Evolutionary conservation across 2,329 filamentous ascomycete genomes (phyloP), one percentile per base, ranked within the genome.

Genomic region (Biscogniauxia marginata): DNA sequence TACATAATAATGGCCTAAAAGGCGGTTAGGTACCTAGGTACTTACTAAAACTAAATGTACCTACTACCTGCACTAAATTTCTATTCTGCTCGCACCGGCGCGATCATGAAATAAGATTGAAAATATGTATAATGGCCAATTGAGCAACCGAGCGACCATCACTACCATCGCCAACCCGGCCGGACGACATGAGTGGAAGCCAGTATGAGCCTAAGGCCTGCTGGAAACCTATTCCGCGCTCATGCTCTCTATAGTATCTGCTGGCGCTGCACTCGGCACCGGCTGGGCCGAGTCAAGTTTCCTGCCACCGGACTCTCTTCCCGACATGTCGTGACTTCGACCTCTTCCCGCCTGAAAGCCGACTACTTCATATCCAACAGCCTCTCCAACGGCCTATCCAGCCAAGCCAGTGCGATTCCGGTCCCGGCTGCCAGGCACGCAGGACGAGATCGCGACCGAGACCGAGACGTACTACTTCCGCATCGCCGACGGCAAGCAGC

Each of bases 191-290:
- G 65, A 63, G 61, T 62, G 56, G 54, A 58, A 54, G 62, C 61
- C 68, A 71, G 60, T 65, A 71, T 71, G 70, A 69, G 64, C 67
- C 61, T 67, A 62, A 64, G 66, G 63, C 64, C 67, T 57, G 54
- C 66, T 59, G 64, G 61, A 61, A 66, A 63, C 56, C 55, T 67
- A 24, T 58, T 67, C 60, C 63, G 66, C 62, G 63, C 59, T 46
- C 57, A 60, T 52, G 53, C 55, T 60, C 60, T 65, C 54, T 60
- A 65, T 64, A 64, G 54, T 57, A 53, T 70, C 50, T 70, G 68
- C 63, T 67, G 68, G 63, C 64, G 63, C 56, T 70, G 68, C 63
- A 67, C 63, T 61, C 59, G 60, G 54, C 62, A 60, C 45, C 47
- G 59, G 21, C 43, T 16, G 34, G n/a, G n/a, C 45, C 46, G 21